Base-by-base conservation (phyloP, 1,139 yeast species). In the Suhomyces wounanorum region DNA sequence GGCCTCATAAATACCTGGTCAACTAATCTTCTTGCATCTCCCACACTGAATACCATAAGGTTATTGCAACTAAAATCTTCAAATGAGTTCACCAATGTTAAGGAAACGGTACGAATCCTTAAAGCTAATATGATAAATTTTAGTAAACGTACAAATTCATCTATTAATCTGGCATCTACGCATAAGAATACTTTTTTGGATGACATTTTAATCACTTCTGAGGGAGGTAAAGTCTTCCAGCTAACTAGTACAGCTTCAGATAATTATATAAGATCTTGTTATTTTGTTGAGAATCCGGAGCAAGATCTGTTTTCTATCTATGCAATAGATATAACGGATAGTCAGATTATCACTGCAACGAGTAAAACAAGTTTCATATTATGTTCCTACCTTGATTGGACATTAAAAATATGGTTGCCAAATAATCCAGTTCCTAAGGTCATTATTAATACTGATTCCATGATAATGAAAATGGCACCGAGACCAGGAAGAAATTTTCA, bases 161-260 rank as follows among this genome's bases (percentile, higher is more conserved):
- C 44, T 33, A 43, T 45, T 11, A 40, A 47, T 35, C 45, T 46
- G 49, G 35, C 36, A 11, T 28, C 23, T 8, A 31, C 48, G 9
- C 49, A 48, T n/a, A 47, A 36, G 11, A 60, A 56, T 45, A 55
- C 56, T 28, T 65, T 64, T 45, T 56, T 69, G 38, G 60, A 78
- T 25, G 64, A 64, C 38, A 59, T 79, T n/a, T 56, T 79, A 9
- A 64, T 78, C 8, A 81, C 81, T 1, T 64, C 81, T 16, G 79
- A 77, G 52, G 77, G 73, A 51, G 85, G 87, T 0, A 59, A 62
- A n/a, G 64, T 81, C 28, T 77, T 77, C 56, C 72, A 70, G 40
- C 66, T 82, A 23, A 53, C 58, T 4, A 66, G 65, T 43, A 59
- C 61, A 47, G 49, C 53, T 13, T 63, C 61, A 61, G 69, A 55